Conservation (phyloP, 2,329 filamentous ascomycete species). For the Alternaria metachromatica region DNA sequence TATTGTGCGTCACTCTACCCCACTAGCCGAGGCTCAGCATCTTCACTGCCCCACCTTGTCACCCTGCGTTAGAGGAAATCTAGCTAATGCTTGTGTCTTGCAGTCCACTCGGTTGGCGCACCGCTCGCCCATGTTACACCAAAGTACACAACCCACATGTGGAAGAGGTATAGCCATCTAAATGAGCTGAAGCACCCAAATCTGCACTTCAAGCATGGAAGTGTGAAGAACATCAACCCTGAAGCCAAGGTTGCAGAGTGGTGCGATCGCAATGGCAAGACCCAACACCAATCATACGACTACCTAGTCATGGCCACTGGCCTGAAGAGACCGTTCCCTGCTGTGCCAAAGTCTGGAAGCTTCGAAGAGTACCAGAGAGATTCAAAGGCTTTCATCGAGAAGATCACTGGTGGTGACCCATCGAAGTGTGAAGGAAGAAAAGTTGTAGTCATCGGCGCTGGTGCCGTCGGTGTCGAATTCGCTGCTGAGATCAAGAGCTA, state of each 20-base stretch:
- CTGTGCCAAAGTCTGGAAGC: constrained; percentile 71
- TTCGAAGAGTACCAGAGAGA: constrained; percentile 70
- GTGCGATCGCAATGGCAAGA: constrained; percentile 59
- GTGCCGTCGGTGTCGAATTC: constrained; percentile 83
- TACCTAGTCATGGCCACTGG: constrained; percentile 78
- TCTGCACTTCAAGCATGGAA: constrained; percentile 71
- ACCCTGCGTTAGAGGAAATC: constrained; percentile 8
- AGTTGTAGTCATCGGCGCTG: constrained; percentile 77
- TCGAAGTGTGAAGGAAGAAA: constrained; percentile 48
- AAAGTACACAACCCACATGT: constrained; percentile 70
- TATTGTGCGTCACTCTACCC: constrained; percentile 65
- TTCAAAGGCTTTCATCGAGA: constrained; percentile 64
- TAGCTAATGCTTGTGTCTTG: constrained; percentile 25
- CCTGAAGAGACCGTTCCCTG: constrained; percentile 72
- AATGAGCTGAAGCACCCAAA: constrained; percentile 68
- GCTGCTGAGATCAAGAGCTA: constrained; percentile 76
- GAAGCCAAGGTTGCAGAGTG: constrained; percentile 64
- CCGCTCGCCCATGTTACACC: constrained; percentile 73
- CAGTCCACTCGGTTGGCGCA: constrained; percentile 78
- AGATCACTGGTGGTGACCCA: constrained; percentile 41
- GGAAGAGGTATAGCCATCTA: constrained; percentile 73
- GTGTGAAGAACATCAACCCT: constrained; percentile 66
- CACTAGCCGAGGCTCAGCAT: constrained; percentile 24
- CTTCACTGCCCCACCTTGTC: constrained; percentile 11
- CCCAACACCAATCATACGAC: constrained; percentile 65